Evolutionary conservation across 768 basidiomycete species (phyloP), one percentile per base, ranked within the genome.

Genomic region (Chlorophyllum brunneum): DNA sequence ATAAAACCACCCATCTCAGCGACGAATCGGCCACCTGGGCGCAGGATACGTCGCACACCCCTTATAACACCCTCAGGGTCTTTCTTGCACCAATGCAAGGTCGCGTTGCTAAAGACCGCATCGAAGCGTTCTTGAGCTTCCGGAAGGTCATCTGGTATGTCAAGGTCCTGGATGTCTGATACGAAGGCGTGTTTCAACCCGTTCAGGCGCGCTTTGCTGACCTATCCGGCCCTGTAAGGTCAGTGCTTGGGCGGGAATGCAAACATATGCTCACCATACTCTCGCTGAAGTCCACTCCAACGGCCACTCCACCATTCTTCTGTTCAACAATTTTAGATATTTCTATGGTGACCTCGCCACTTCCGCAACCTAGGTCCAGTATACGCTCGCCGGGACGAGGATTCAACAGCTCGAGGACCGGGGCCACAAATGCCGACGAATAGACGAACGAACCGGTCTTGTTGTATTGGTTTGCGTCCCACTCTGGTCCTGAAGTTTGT

Each of bases 31-130:
- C 90, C 91, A 0, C 86, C 86, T 1, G 74, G 76, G 58, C 81
- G 89, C 49, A 93, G 69, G 8, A 86, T 67, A 39, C 69, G 72
- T 60, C 78, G 79, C n/a, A 79, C 76, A 43, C 81, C 76, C 11
- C 73, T 66, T 8, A 92, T 63, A 7, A 92, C 90, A 1, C 79
- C 82, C 1, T 60, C 64, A 0, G 92, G 92, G 58, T 86, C 73
- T 4, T 70, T 69, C 65, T 89, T 92, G 67, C 90, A 93, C 92
- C 91, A 94, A 60, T 95, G 92, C 56, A 94, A 62, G 3, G 79
- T 75, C 0, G 92, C 88, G 56, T 86, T 91, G 48, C 83, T 85
- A 70, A 94, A 94, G 2, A 86, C 85, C 0, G 81, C 83, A 61
- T 92, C 86, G 56, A 83, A 89, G 41, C 71, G 70, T 23, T 67